Conservation (phyloP, 768 basidiomycete genomes). For the Lactifluus subvellereus region DNA sequence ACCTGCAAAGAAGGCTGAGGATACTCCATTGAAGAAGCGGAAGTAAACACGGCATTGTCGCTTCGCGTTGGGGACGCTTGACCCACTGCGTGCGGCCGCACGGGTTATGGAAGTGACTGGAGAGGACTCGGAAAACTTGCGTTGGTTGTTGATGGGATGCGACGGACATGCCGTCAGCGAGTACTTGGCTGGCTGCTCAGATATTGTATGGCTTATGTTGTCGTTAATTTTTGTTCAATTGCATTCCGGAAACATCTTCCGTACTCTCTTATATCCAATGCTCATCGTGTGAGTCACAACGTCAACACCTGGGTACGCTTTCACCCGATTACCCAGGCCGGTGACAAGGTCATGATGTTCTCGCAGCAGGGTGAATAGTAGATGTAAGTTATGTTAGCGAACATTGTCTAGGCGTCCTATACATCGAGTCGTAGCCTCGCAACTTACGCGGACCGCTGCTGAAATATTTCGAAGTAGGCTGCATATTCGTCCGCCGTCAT, state of each 20-base stretch:
- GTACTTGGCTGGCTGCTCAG: conserved; percentile 6
- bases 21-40: conserved; percentile 68
- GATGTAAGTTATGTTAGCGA: conserved; percentile 1
- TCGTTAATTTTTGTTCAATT: conserved; percentile 14
- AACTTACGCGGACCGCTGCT: conserved; percentile 33
- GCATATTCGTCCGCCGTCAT: conserved; percentile 95
- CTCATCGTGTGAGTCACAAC: not conserved
- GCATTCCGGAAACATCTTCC: conserved; percentile 1
- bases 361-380: not conserved
- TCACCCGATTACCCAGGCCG: not conserved
- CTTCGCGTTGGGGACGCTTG: not conserved
- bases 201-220: conserved; percentile 14
- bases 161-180: not conserved
- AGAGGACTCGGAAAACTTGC: not conserved
- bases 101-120: not conserved
- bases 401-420: not conserved
- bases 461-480: conserved; percentile 67
- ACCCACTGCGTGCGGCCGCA: not conserved
- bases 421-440: not conserved
- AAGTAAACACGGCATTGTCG: conserved; percentile 37
- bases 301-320: not conserved
- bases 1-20: conserved; percentile 68
- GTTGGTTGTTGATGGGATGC: conserved; percentile 10
- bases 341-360: not conserved
- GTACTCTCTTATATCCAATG: not conserved